These are phyloP conservation scores for Tetratostichococcus sp. DNA, from an alignment of 139 green algal genomes.

Conservation along the genomic window DNA sequence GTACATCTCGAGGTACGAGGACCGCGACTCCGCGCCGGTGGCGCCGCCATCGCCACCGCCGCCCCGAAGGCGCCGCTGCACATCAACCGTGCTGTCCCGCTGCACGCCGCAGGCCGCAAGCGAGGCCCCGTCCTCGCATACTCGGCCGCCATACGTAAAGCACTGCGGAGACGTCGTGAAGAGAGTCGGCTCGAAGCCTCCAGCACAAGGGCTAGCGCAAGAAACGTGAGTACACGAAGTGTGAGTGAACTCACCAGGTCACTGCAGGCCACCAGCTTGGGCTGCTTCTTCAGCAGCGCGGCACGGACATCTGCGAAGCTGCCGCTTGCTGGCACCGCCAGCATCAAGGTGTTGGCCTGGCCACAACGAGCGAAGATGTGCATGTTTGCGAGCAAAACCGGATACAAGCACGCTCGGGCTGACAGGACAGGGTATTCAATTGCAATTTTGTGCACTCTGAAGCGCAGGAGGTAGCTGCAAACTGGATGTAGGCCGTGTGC, in stretches of 20 bases:
- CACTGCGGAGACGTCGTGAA: neutral
- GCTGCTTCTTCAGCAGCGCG: neutral
- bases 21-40: slow-evolving; percentile 81
- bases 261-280: neutral
- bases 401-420: too few species aligned
- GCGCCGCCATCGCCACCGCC: slow-evolving; percentile 85
- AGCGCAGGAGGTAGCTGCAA: too few species aligned
- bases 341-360: neutral
- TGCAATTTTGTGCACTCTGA: too few species aligned
- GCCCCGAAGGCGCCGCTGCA: slow-evolving; percentile 45
- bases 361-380: neutral
- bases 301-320: neutral
- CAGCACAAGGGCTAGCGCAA: too few species aligned
- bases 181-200: too few species aligned
- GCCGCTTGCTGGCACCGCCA: neutral
- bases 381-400: neutral
- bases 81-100: slow-evolving; percentile 23
- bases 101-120: slow-evolving; percentile 13
- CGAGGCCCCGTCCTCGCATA: neutral
- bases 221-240: too few species aligned
- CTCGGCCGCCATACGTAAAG: neutral
- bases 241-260: neutral
- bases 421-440: too few species aligned
- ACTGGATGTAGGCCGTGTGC: too few species aligned
- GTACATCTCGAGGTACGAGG: slow-evolving; percentile 91